Evolutionary conservation across 1,284 basidiomycete species (phyloP), one percentile per base, ranked within the genome.

Genomic region (Psilocybe mexicana): DNA sequence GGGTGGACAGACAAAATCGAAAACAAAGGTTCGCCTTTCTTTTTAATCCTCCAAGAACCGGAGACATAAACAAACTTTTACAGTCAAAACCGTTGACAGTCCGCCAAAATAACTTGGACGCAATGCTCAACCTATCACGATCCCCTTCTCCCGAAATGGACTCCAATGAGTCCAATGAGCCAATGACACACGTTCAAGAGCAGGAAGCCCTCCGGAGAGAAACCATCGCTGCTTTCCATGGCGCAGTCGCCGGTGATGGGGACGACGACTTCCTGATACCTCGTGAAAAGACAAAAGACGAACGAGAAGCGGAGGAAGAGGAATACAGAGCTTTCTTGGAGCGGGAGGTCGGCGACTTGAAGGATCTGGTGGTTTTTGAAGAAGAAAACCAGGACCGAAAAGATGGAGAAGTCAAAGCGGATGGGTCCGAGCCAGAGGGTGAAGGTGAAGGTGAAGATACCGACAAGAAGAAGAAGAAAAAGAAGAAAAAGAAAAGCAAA

Each of bases 251-350:
- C 6, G 74, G 77, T 24, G 76, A 75, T 2, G 80, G 80, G 1
- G 82, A 84, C 6, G 87, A 86, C 7, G 87, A 82, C 43, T 73
- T 95, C 6, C 79, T 94, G 25, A 77, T 90, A 28, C 84, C 86
- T 3, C 81, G 93, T 40, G 90, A 90, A 60, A 89, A 88, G 72
- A 88, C 86, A 0, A 84, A 87, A 64, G 92, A 90, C 51, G 92
- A 94, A 67, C 68, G 83, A 6, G 87, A 91, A 63, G 71, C 76
- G 44, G 91, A 93, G 65, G 87, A 89, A 63, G 84, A 88, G 61
- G 91, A 94, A 66, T 98, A 97, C 68, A 82, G 84, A 28, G 76
- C 80, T 5, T 97, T 92, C 69, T 72, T 97, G 62, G 78, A 94
- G 67, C 82, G 89, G 25, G 91, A 93, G 62, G 93, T 96, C 5